These are phyloP conservation scores for Alternaria incomplexa DNA, from an alignment of 2,329 filamentous ascomycete species.

Conservation along the genomic window DNA sequence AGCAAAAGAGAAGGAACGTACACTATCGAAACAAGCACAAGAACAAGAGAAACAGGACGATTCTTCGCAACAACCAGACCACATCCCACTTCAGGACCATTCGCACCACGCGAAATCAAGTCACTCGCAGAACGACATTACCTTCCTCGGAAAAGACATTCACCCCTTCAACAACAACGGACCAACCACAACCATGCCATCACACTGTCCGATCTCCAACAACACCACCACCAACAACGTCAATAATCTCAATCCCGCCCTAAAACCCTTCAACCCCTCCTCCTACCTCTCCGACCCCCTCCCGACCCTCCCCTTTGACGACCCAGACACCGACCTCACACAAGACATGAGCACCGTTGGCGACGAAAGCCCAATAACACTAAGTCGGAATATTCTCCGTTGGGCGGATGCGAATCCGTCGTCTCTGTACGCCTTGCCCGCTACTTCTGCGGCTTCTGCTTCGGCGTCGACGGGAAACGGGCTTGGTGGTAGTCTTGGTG, in stretches of 20 bases:
- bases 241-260: neutral
- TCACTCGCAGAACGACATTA: neutral
- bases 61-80: neutral
- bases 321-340: conserved; percentile 14
- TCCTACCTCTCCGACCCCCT: conserved; percentile 12
- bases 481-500: neutral
- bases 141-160: neutral
- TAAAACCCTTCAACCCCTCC: conserved; percentile 8
- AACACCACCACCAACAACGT: neutral
- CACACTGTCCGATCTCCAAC: neutral
- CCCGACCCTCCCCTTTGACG: conserved; percentile 9
- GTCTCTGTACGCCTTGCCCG: neutral
- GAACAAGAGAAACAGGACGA: neutral
- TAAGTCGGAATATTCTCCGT: conserved; percentile 48
- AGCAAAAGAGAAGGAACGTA: conserved; percentile 35
- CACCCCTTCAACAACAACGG: neutral
- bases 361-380: conserved; percentile 37
- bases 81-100: neutral
- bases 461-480: neutral
- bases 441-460: neutral
- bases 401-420: conserved; percentile 46
- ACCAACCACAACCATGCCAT: neutral
- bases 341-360: conserved; percentile 26
- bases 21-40: neutral
- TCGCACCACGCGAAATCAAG: neutral